Base-by-base conservation (phyloP, 202 grass and related monocot species). In the Carex arenaria region DNA sequence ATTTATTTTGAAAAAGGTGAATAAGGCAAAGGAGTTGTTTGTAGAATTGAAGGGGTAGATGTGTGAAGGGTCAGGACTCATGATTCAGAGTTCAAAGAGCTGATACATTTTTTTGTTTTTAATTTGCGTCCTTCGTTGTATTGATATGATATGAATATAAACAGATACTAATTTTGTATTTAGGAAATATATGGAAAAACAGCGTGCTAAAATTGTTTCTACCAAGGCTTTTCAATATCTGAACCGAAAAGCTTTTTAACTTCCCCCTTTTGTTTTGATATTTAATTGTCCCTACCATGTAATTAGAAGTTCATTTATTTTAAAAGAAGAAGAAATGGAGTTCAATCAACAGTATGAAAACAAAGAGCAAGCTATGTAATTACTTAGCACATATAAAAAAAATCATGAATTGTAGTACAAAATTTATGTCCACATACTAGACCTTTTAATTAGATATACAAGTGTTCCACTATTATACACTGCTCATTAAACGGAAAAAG, bases 131-230 rank as follows among this genome's bases (percentile, higher is more conserved):
- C 51, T 55, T 82, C 5, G 26, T 15, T 53, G 61, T 82, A 53
- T 67, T 67, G 63, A 53, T 49, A 82, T 64, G 60, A 74, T 84
- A 85, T 85, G 36, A 77, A 64, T 77, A 85, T 85, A 62, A 76
- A 64, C 57, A 74, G 56, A 85, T 66, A 85, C 83, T 85, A 85
- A 85, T 85, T 84, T 85, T 64, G 66, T 82, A 67, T 52, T 49
- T 82, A 82, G 31, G 62, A 53, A 53, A 82, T 82, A 68, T 23
- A 82, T 55, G n/a, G 28, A 49, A 40, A 43, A 43, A 18, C 67
- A 20, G 18, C 67, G 3, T 43, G 36, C 67, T 70, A 19, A 43
- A 43, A 10, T 43, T 70, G 18, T 75, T 75, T 5, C 23, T 26
- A 26, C 1, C 18, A 9, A 9, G 5, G 7, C 9, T 13, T 32